These are phyloP conservation scores for Rhodotorula mucilaginosa DNA, from an alignment of 1,284 basidiomycete genomes.

Conservation along the genomic window DNA sequence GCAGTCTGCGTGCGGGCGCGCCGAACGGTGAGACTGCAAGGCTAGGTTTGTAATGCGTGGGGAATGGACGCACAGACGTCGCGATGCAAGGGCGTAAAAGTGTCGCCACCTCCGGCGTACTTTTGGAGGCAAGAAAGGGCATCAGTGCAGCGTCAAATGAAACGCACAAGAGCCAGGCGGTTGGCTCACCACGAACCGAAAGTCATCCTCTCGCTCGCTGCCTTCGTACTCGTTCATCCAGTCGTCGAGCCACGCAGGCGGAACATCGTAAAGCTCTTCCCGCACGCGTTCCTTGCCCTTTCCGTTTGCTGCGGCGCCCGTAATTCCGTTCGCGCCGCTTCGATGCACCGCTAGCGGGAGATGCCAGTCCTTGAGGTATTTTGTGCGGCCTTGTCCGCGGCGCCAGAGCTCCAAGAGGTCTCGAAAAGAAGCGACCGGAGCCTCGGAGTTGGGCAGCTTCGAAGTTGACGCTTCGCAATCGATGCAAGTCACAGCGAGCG, in stretches of 20 bases:
- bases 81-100: slow-evolving; percentile 53
- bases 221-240: slow-evolving; percentile 53
- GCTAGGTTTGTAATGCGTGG: too few species aligned
- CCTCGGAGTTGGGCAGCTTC: neutral
- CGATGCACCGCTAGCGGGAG: slow-evolving; percentile 44
- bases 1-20: slow-evolving; percentile 45
- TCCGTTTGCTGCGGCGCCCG: neutral
- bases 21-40: too few species aligned
- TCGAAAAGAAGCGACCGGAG: slow-evolving; percentile 42
- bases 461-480: slow-evolving; percentile 10
- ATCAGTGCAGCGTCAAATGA: neutral
- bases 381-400: slow-evolving; percentile 36
- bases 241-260: slow-evolving; percentile 55
- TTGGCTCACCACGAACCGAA: slow-evolving; percentile 43
- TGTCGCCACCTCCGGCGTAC: slow-evolving; percentile 53
- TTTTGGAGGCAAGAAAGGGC: slow-evolving; percentile 5
- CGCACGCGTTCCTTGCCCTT: slow-evolving; percentile 7
- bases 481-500: slow-evolving; percentile 10
- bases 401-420: slow-evolving; percentile 52
- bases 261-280: slow-evolving; percentile 53
- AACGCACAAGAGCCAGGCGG: neutral
- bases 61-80: slow-evolving; percentile 52
- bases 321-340: neutral
- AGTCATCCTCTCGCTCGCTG: slow-evolving; percentile 40
- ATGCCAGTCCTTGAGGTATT: slow-evolving; percentile 62